Conservation (phyloP, 2,329 filamentous ascomycete species). For the Exutisphaerella laricina region DNA sequence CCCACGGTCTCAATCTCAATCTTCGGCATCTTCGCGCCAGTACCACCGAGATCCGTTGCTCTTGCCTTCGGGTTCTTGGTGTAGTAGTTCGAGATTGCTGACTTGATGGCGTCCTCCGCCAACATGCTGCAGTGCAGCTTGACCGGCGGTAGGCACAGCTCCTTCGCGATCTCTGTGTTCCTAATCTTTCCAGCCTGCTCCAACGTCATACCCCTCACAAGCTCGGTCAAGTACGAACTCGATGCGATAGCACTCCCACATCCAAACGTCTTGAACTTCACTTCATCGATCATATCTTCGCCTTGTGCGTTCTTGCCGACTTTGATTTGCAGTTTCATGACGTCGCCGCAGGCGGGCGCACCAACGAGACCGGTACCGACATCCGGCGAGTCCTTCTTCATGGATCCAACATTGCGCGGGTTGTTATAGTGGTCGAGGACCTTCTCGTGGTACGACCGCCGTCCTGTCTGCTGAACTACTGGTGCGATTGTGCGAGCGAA, state of each 20-base stretch:
- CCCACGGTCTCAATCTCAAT: constrained; percentile 52
- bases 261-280: constrained; percentile 98
- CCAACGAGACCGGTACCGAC: constrained; percentile 89
- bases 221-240: constrained; percentile 87
- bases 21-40: constrained; percentile 61
- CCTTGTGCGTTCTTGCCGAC: constrained; percentile 63
- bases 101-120: constrained; percentile 88
- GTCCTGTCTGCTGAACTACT: constrained; percentile 36
- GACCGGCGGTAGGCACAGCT: constrained; percentile 81
- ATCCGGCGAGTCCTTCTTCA: constrained; percentile 71
- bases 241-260: constrained; percentile 93
- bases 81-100: constrained; percentile 85
- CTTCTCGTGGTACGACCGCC: constrained; percentile 61
- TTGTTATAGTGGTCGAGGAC: constrained; percentile 76
- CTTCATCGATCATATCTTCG: constrained; percentile 82
- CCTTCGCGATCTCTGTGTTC: constrained; percentile 98
- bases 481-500: constrained; percentile 31
- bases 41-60: constrained; percentile 70
- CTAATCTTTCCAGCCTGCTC: constrained; percentile 89
- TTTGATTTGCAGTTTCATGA: constrained; percentile 91
- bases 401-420: constrained; percentile 71
- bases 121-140: constrained; percentile 92
- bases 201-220: constrained; percentile 92
- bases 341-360: constrained; percentile 85
- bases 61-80: constrained; percentile 77